These are phyloP conservation scores for Goffeauzyma gilvescens DNA, from an alignment of 768 basidiomycete species.

Conservation along the genomic window DNA sequence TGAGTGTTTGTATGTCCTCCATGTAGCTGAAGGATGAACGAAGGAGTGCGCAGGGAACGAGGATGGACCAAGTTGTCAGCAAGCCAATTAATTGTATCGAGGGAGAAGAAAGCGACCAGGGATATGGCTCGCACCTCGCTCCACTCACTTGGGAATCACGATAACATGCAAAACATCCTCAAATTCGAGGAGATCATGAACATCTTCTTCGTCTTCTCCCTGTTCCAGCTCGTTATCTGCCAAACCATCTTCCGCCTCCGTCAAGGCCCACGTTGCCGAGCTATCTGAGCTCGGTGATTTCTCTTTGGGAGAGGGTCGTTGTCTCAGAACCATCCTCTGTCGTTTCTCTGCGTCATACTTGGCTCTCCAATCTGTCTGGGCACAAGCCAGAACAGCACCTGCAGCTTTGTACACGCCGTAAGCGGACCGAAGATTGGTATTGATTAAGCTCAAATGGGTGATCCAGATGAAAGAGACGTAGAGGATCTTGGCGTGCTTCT, in stretches of 20 bases:
- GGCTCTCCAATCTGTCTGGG: slow-evolving; percentile 14
- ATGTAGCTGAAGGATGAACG: slow-evolving; percentile 8
- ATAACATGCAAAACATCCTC: slow-evolving; percentile 18
- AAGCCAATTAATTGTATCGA: background rate
- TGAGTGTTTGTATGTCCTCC: slow-evolving; percentile 14
- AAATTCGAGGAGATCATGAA: too few species aligned
- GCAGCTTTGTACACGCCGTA: slow-evolving; percentile 13
- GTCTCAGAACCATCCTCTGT: too few species aligned
- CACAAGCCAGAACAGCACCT: slow-evolving; percentile 11
- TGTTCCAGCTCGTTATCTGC: too few species aligned
- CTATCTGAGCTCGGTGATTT: too few species aligned
- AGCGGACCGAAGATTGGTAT: slow-evolving; percentile 15
- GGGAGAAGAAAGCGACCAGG: too few species aligned
- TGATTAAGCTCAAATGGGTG: slow-evolving; percentile 13
- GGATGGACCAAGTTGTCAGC: too few species aligned
- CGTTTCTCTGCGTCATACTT: slow-evolving; percentile 1
- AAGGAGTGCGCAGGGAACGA: too few species aligned
- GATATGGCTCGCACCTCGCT: background rate
- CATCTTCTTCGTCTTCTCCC: too few species aligned
- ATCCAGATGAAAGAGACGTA: slow-evolving; percentile 11
- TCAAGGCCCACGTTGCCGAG: too few species aligned
- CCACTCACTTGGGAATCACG: slow-evolving; percentile 15
- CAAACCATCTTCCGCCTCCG: too few species aligned
- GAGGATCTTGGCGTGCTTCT: slow-evolving; percentile 5
- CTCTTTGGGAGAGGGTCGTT: too few species aligned